A percentile compares a stretch with the other conserved stretches of the same genome.
These are phyloP conservation scores for Nitzschia inconspicua DNA, from an alignment of 108 stramenopile genomes.

Conservation along the genomic window DNA sequence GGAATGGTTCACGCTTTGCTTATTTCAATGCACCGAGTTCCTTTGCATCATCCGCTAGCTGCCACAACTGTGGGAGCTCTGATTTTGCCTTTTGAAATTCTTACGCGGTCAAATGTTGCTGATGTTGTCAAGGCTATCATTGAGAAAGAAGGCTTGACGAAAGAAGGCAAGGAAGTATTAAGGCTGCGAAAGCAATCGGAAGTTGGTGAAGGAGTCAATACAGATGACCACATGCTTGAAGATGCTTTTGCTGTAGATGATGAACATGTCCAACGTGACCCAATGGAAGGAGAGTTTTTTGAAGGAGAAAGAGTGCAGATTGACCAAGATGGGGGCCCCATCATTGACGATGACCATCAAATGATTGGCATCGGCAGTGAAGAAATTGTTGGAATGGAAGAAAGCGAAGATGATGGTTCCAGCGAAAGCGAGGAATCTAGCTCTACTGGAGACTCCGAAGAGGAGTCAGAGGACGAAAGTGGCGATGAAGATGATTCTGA, in stretches of 20 bases:
- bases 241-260: constrained; percentile 49
- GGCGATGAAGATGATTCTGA: constrained; percentile 5
- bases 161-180: constrained; percentile 12
- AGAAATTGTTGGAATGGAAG: constrained; percentile 33
- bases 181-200: constrained; percentile 8
- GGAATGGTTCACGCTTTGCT: constrained; percentile 81
- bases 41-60: constrained; percentile 80
- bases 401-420: constrained; percentile 28
- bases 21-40: constrained; percentile 65
- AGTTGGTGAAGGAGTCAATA: constrained; percentile 3
- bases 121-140: constrained; percentile 54
- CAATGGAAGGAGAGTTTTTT: not conserved
- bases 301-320: constrained; percentile 25
- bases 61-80: constrained; percentile 53
- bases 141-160: constrained; percentile 41
- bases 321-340: constrained; percentile 14
- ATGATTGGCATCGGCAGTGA: constrained; percentile 25
- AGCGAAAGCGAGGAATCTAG: constrained; percentile 9
- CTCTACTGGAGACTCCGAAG: constrained; percentile 4
- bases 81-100: constrained; percentile 83
- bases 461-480: constrained; percentile 13
- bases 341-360: constrained; percentile 17
- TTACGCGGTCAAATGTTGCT: constrained; percentile 64
- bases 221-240: constrained; percentile 67
- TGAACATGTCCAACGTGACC: not conserved